Evolutionary conservation across 2,329 filamentous ascomycete genomes (phyloP), one percentile per base, ranked within the genome.

Genomic region (Sodiomyces alkalinus): DNA sequence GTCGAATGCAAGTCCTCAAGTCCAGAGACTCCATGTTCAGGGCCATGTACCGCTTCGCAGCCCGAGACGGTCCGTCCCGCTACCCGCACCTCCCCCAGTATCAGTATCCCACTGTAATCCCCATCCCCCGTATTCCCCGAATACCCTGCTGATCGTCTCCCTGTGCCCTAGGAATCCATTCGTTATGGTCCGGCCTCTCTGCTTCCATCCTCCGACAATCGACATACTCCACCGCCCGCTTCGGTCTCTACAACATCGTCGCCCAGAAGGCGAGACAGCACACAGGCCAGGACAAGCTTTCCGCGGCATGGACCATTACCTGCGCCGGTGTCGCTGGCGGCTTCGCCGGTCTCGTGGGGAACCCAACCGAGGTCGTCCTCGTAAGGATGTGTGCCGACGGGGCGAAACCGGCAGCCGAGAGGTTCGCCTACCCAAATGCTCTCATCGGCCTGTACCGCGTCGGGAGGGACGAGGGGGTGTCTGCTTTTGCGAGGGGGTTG

Each of bases 311-410:
- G 22, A 58, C 54, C 9, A 50, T 59, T 14, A 41, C 43, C 0
- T 56, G 55, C 22, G 56, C 56, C 3, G 53, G 51, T 4, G 20
- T 53, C 2, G 51, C 56, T 0, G 56, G 56, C 9, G 54, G 56
- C 6, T 40, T 58, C 12, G 56, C 56, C 1, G 56, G 56, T 11
- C 21, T 59, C n/a, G 41, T 60, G 3, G 56, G 56, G n/a, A 60
- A 60, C 15, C 57, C 56, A 4, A 52, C 57, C 8, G 57, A 60
- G 35, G 47, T 57, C 0, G 46, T 59, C 1, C 47, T 60, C 5
- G 56, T 60, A 0, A 44, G 57, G 6, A 60, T 60, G 57, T 60
- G 56, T 33, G 52, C 56, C 10, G 57, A 60, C 38, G 57, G 55
- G 1, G 57, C 57, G 0, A 58, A 52, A 34, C 32, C 44, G 1